A percentile compares a stretch with the other conserved stretches of the same genome.
Evolutionary conservation across 2,329 filamentous ascomycete species (phyloP).

Genomic region (Chaetomium olivaceum): DNA sequence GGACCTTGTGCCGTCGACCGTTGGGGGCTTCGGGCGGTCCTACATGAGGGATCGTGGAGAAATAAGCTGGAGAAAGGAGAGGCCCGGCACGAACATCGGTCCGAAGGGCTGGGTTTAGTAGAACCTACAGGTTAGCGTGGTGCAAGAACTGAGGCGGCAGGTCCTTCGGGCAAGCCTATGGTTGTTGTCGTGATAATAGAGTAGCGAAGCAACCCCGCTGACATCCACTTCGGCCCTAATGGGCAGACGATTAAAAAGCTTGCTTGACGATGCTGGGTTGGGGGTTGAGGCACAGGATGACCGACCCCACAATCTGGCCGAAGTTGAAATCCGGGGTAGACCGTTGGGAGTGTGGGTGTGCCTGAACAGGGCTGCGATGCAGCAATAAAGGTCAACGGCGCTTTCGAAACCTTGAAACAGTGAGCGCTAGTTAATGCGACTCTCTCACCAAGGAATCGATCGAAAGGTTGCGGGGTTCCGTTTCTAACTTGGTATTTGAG

Average conservation of each 20-base stretch:
- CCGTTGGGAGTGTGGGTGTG: neutral
- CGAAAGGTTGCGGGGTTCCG: neutral
- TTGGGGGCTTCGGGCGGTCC: neutral
- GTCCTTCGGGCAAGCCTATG: neutral
- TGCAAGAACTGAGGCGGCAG: neutral
- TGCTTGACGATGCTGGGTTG: conserved; percentile 5
- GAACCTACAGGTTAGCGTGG: conserved; percentile 4
- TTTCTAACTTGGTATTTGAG: neutral
- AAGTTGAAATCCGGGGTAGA: conserved; percentile 6
- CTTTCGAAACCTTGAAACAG: no score
- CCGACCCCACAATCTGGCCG: conserved; percentile 11
- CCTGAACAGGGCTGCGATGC: neutral
- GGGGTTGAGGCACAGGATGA: neutral
- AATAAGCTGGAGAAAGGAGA: neutral
- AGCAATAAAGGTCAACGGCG: neutral
- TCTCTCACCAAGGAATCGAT: neutral
- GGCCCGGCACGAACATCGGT: conserved; percentile 16
- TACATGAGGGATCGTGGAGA: conserved; percentile 17
- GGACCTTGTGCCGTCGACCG: neutral
- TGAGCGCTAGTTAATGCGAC: neutral
- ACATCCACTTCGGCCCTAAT: neutral
- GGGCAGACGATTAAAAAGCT: conserved; percentile 15
- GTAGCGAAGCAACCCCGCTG: neutral
- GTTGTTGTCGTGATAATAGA: neutral
- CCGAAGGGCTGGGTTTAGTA: conserved; percentile 21